These are phyloP conservation scores for Aureobasidium namibiae DNA, from an alignment of 2,329 filamentous ascomycete species.

Conservation along the genomic window DNA sequence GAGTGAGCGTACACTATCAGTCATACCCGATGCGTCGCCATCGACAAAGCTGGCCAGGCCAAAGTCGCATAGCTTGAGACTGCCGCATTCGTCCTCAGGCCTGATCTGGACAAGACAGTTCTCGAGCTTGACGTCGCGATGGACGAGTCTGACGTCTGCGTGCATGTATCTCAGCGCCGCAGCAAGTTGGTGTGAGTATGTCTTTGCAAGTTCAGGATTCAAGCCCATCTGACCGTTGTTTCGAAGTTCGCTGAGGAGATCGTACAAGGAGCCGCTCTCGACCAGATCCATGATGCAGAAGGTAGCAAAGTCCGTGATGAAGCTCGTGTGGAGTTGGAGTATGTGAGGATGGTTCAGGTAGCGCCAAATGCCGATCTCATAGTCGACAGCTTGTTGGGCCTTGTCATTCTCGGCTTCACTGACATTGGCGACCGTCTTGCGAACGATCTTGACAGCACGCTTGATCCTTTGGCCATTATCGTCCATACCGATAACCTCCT, in stretches of 20 bases:
- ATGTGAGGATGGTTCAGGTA: slow-evolving; percentile 56
- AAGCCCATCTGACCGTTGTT: slow-evolving; percentile 36
- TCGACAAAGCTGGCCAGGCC: slow-evolving; percentile 61
- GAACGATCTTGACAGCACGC: slow-evolving; percentile 61
- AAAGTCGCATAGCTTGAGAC: slow-evolving; percentile 58
- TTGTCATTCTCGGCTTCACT: slow-evolving; percentile 56
- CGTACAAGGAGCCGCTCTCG: slow-evolving; percentile 56
- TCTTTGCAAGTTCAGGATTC: slow-evolving; percentile 43
- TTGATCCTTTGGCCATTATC: slow-evolving; percentile 41
- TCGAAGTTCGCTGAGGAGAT: slow-evolving; percentile 50
- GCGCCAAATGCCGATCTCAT: slow-evolving; percentile 61
- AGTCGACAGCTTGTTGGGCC: slow-evolving; percentile 59
- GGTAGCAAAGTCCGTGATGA: slow-evolving; percentile 59
- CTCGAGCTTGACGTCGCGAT: slow-evolving; percentile 61
- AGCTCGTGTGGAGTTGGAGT: slow-evolving; percentile 54
- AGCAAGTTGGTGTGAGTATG: slow-evolving; percentile 56
- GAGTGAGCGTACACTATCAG: slow-evolving; percentile 28
- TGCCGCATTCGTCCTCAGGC: slow-evolving; percentile 34
- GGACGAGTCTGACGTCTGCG: slow-evolving; percentile 57
- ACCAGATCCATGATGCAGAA: slow-evolving; percentile 60
- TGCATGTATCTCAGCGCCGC: slow-evolving; percentile 59
- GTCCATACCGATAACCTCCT: slow-evolving; percentile 57
- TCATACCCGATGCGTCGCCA: slow-evolving; percentile 43
- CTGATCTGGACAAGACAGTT: slow-evolving; percentile 53
- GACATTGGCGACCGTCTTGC: slow-evolving; percentile 47